A percentile compares a stretch with the other conserved stretches of the same genome.
Evolutionary conservation across 2,329 filamentous ascomycete genomes (phyloP).

Genomic region (Aspergillus luchuensis): DNA sequence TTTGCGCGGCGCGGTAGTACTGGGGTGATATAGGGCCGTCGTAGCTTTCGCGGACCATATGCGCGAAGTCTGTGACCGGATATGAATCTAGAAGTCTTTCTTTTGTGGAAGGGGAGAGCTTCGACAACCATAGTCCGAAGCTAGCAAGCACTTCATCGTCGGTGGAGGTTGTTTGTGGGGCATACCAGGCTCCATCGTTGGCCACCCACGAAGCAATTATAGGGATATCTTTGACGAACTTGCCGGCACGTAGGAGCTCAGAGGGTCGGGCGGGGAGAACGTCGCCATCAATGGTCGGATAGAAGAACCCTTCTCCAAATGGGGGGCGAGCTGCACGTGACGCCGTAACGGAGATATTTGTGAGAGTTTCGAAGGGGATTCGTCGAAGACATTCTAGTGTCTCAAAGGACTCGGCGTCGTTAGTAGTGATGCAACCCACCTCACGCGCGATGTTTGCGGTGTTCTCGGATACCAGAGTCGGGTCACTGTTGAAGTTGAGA

Average conservation of each 20-base stretch:
- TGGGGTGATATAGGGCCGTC: constrained; percentile 28
- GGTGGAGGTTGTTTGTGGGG: constrained; percentile 12
- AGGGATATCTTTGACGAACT: constrained; percentile 21
- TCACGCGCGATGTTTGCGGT: constrained; percentile 25
- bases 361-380: constrained; percentile 19
- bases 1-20: constrained; percentile 39
- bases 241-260: constrained; percentile 27
- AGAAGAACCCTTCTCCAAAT: constrained; percentile 25
- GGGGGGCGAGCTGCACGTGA: constrained; percentile 23
- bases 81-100: constrained; percentile 25
- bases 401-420: constrained; percentile 8
- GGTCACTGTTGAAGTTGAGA: constrained; percentile 32
- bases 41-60: constrained; percentile 10
- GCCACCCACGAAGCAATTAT: constrained; percentile 23
- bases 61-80: constrained; percentile 19
- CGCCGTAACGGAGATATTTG: constrained; percentile 29
- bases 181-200: constrained; percentile 26
- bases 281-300: constrained; percentile 29
- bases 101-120: constrained; percentile 17
- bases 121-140: constrained; percentile 20
- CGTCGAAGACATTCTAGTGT: constrained; percentile 25
- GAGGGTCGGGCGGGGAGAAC: constrained; percentile 30
- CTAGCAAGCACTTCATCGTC: constrained; percentile 22
- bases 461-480: constrained; percentile 26
- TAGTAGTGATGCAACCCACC: constrained; percentile 11